A percentile compares a stretch with the other conserved stretches of the same genome.
phyloP scores from a whole-genome alignment of 768 basidiomycete genomes.

The Auriscalpium microsporum region DNA sequence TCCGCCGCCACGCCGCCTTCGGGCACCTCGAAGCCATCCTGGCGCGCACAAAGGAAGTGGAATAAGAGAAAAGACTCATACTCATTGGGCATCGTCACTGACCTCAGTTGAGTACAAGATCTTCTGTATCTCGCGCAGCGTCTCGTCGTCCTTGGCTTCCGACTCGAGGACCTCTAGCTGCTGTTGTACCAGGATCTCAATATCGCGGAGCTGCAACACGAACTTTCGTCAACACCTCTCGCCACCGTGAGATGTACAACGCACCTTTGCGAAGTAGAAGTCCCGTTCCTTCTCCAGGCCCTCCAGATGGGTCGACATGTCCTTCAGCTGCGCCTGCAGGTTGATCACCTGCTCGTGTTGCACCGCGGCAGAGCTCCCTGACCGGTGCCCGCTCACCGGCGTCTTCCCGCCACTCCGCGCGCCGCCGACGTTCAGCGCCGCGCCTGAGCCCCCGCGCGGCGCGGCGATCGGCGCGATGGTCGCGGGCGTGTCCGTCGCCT shows the following conservation, averaged over 20 bases:
- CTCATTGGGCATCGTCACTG: slow-evolving; percentile 17
- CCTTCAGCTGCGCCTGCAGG: slow-evolving; percentile 71
- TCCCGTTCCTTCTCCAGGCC: slow-evolving; percentile 95
- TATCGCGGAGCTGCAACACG: slow-evolving; percentile 73
- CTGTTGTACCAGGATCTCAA: slow-evolving; percentile 88
- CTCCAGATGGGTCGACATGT: slow-evolving; percentile 75
- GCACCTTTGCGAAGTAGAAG: slow-evolving; percentile 96
- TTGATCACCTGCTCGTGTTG: slow-evolving; percentile 58
- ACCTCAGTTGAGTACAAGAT: slow-evolving; percentile 96
- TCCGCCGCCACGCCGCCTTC: slow-evolving; percentile 59
- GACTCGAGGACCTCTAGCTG: slow-evolving; percentile 57
- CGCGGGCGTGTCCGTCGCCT: slow-evolving; percentile 65
- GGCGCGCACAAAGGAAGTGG: slow-evolving; percentile 10
- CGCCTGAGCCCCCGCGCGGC: slow-evolving; percentile 23
- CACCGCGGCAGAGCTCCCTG: slow-evolving; percentile 46
- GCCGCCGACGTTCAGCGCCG: slow-evolving; percentile 25
- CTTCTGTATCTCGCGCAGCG: slow-evolving; percentile 75
- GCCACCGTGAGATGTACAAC: slow-evolving; percentile 9
- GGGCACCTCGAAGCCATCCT: slow-evolving; percentile 94
- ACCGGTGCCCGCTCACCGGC: slow-evolving; percentile 59
- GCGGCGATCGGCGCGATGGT: slow-evolving; percentile 61
- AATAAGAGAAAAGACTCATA: neutral
- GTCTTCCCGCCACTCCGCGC: slow-evolving; percentile 61
- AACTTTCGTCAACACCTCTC: slow-evolving; percentile 3
- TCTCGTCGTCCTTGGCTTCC: slow-evolving; percentile 47